These are phyloP conservation scores for Colletotrichum trifolii DNA, from an alignment of 2,329 filamentous ascomycete species.

Conservation along the genomic window DNA sequence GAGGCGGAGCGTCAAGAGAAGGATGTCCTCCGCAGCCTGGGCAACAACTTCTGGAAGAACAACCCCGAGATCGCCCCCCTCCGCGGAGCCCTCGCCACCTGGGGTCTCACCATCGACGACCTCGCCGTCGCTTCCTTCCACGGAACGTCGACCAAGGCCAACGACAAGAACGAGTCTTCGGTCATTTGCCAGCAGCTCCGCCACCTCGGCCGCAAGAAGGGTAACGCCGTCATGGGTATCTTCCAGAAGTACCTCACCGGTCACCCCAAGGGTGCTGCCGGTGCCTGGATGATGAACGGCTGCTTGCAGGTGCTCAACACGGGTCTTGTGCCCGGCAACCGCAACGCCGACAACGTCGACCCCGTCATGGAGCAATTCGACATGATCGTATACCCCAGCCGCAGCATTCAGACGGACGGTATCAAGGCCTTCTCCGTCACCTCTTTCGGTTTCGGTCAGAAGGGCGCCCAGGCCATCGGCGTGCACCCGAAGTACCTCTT, in stretches of 20 bases:
- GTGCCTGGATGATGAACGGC: constrained; percentile 99
- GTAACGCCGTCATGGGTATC: constrained; percentile 94
- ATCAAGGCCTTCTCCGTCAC: constrained; percentile 99
- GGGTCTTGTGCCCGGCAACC: constrained; percentile 94
- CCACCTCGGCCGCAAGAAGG: constrained; percentile 94
- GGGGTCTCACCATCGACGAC: constrained; percentile 97
- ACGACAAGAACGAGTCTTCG: constrained; percentile 99
- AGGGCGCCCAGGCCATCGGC: constrained; percentile 97
- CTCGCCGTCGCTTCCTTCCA: constrained; percentile 97
- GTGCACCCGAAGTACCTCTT: constrained; percentile 97
- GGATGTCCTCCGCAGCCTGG: constrained; percentile 90
- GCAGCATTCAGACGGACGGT: constrained; percentile 95
- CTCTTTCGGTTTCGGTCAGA: constrained; percentile 99
- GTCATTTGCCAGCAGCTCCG: constrained; percentile 96
- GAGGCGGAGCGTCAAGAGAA: constrained; percentile 90
- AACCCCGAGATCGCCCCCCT: constrained; percentile 94
- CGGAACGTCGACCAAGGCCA: constrained; percentile 97
- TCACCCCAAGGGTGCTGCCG: constrained; percentile 98
- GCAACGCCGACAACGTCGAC: constrained; percentile 98
- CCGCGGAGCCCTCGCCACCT: constrained; percentile 94
- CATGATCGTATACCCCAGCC: constrained; percentile 96
- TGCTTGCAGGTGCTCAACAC: constrained; percentile 95
- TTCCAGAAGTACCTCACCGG: constrained; percentile 99
- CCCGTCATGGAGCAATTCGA: constrained; percentile 97
- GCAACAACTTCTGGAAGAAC: constrained; percentile 99